phyloP scores from a whole-genome alignment of 1,139 yeast species.

The Pichia sorboxylosa region DNA sequence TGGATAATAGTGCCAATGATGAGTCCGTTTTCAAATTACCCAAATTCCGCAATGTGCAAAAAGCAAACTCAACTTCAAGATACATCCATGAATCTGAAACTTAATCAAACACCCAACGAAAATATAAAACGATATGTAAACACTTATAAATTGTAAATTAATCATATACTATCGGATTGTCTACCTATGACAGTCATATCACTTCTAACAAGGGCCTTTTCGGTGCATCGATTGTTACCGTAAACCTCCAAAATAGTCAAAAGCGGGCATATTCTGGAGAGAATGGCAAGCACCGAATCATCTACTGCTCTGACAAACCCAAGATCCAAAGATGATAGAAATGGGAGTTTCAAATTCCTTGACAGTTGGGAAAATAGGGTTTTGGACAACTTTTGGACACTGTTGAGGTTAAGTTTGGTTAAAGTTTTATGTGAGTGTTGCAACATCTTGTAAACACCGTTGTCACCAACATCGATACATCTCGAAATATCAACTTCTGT shows the following conservation, averaged over 20 bases:
- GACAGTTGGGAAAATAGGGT: constrained; percentile 33
- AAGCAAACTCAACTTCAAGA: constrained; percentile 22
- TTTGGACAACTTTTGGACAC: constrained; percentile 47
- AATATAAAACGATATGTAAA: no score
- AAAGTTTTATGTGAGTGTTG: constrained; percentile 56
- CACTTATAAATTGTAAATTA: constrained; percentile 14
- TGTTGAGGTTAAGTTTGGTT: constrained; percentile 60
- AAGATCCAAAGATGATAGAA: constrained; percentile 52
- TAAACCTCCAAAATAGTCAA: constrained; percentile 62
- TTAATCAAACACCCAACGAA: no score
- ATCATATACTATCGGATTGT: constrained; percentile 45
- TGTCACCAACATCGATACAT: constrained; percentile 55
- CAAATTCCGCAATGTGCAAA: constrained; percentile 50
- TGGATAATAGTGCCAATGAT: background rate
- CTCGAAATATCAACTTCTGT: constrained; percentile 51
- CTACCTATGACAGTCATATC: constrained; percentile 65
- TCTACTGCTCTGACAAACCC: constrained; percentile 72
- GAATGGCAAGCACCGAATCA: constrained; percentile 43
- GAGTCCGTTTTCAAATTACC: constrained; percentile 36
- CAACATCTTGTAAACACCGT: constrained; percentile 46
- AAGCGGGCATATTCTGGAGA: constrained; percentile 48
- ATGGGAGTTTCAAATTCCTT: constrained; percentile 34
- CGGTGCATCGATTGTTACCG: constrained; percentile 63
- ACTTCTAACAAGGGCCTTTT: constrained; percentile 37
- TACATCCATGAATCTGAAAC: constrained; percentile 16